Percentiles rank a stretch among this genome's conserved stretches.
phyloP scores from a whole-genome alignment of 2,329 filamentous ascomycete species.

The Phyllosticta paracitricarpa region DNA sequence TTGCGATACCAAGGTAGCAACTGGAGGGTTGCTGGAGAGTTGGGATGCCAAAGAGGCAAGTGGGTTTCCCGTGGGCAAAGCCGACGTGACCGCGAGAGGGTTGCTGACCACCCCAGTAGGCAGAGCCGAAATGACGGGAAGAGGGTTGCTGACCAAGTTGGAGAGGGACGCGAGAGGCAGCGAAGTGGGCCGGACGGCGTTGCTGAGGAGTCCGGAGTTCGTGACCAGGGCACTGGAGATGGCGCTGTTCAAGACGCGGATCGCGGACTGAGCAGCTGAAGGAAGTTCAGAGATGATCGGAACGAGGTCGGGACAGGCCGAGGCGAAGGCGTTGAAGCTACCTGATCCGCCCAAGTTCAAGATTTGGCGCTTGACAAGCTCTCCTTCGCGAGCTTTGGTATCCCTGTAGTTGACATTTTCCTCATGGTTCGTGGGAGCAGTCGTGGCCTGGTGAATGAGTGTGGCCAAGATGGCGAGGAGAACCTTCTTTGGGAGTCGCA shows the following conservation, averaged over 20 bases:
- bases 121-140: neutral
- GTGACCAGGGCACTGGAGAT: neutral
- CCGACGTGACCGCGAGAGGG: neutral
- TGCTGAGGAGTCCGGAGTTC: neutral
- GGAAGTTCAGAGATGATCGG: constrained; percentile 1
- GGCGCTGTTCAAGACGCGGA: constrained; percentile 2
- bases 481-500: constrained; percentile 6
- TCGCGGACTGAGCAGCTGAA: neutral
- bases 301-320: neutral
- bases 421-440: constrained; percentile 2
- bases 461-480: constrained; percentile 8
- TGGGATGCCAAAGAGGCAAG: no score
- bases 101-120: neutral
- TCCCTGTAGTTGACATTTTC: neutral
- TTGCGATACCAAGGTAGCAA: neutral
- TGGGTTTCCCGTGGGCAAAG: neutral
- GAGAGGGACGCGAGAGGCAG: neutral
- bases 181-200: neutral
- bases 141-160: neutral
- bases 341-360: neutral
- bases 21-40: neutral
- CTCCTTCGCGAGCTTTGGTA: neutral
- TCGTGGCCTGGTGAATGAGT: constrained; percentile 7
- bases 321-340: neutral
- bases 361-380: constrained; percentile 3